Evolutionary conservation across 2,329 filamentous ascomycete genomes (phyloP), one percentile per base, ranked within the genome.

Genomic region (Xylaria sp.): DNA sequence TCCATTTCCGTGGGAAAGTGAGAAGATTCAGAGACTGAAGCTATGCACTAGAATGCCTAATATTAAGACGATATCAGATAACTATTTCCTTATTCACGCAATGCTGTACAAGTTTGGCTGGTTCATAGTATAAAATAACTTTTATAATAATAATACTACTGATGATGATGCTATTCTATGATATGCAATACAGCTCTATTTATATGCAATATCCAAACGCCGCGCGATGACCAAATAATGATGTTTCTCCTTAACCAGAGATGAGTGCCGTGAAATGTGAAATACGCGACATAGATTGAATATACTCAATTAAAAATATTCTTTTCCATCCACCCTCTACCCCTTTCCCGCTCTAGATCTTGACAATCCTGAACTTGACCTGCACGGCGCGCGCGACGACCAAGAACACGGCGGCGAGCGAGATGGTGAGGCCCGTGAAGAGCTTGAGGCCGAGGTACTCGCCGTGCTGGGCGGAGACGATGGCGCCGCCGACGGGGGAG

Each of bases 401-500:
- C 9, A 72, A 21, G 54, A 66, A 51, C 5, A 69, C 0, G 4
- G 50, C 59, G 29, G 68, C 65, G 1, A 55, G 48, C 1, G 71
- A 60, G 74, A 82, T 81, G 3, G 85, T 79, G 18, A 87, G 78
- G 1, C 91, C 91, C 57, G 86, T 86, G 75, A 92, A 93, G 1
- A 92, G 81, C 80, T 92, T 89, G 69, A 92, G 73, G 1, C 87
- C 86, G 21, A 86, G 79, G 70, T 86, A 92, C 8, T 78, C 76
- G 4, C 88, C 89, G 51, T 84, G 69, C 72, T 87, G 83, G 3
- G 80, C 79, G 16, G 77, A 76, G 37, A 72, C 40, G 27, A 72
- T 72, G 8, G 70, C 88, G 6, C 91, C 91, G 1, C 85, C 90
- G 72, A 93, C 91, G 0, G 91, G 91, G 54, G 85, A 88, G 0